Evolutionary conservation across 2,329 filamentous ascomycete genomes (phyloP).

Genomic region (Trichophyton verrucosum): DNA sequence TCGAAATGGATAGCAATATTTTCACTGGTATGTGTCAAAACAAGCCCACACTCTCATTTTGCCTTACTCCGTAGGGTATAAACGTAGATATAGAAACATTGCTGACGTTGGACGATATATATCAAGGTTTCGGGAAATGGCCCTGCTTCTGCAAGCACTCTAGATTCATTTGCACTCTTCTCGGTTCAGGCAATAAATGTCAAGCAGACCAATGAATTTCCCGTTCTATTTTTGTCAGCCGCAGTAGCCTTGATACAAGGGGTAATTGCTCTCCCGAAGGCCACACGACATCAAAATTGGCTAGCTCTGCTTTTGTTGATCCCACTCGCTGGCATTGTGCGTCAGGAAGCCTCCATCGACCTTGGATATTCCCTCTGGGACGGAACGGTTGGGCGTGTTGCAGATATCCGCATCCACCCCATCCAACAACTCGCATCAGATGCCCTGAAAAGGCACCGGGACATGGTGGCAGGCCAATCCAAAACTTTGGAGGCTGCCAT

Average conservation of each 20-base stretch:
- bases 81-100: neutral
- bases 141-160: neutral
- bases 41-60: too few relatives aligned
- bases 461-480: constrained; percentile 3
- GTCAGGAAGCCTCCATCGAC: neutral
- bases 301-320: neutral
- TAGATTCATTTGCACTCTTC: neutral
- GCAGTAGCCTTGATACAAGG: neutral
- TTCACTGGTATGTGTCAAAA: neutral
- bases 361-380: neutral
- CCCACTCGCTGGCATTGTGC: neutral
- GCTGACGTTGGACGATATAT: neutral
- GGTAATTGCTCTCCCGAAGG: neutral
- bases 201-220: neutral
- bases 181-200: neutral
- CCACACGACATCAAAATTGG: neutral
- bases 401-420: neutral
- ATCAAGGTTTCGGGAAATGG: neutral
- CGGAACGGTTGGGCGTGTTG: neutral
- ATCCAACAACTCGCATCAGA: constrained; percentile 1
- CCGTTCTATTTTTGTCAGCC: neutral
- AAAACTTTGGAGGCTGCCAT: neutral
- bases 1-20: neutral
- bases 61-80: too few relatives aligned
- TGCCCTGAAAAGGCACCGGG: neutral